Evolutionary conservation across 1,284 basidiomycete genomes (phyloP).

Genomic region (Pseudozyma tsukubaensis): DNA sequence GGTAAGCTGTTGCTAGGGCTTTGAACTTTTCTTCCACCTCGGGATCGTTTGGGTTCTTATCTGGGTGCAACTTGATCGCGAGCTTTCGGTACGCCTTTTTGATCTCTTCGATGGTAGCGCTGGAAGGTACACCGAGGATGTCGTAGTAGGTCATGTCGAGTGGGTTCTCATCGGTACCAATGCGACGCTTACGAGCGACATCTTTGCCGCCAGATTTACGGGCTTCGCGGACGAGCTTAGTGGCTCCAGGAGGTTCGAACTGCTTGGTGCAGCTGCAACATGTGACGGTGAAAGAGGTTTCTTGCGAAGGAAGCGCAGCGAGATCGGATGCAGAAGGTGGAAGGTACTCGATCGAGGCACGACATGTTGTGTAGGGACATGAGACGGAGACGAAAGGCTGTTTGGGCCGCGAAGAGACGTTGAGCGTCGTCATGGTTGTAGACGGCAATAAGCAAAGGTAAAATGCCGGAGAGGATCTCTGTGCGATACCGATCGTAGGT

Average conservation of each 20-base stretch:
- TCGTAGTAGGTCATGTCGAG: slow-evolving; percentile 71
- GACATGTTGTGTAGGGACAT: slow-evolving; percentile 64
- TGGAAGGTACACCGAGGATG: slow-evolving; percentile 79
- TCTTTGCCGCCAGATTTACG: slow-evolving; percentile 47
- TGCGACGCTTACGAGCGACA: slow-evolving; percentile 55
- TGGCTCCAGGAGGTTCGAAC: slow-evolving; percentile 65
- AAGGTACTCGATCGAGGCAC: slow-evolving; percentile 62
- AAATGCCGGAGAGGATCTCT: too few species aligned
- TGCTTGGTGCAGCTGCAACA: slow-evolving; percentile 62
- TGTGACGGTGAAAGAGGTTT: slow-evolving; percentile 64
- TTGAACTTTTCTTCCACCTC: slow-evolving; percentile 82
- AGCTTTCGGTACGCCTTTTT: slow-evolving; percentile 95
- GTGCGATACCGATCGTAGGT: too few species aligned
- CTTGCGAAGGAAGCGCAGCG: slow-evolving; percentile 39
- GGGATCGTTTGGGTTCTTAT: slow-evolving; percentile 91
- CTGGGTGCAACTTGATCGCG: slow-evolving; percentile 84
- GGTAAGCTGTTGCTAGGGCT: slow-evolving; percentile 73
- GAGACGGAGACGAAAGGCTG: slow-evolving; percentile 57
- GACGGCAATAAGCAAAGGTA: too few species aligned
- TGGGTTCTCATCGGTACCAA: slow-evolving; percentile 67
- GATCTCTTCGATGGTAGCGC: slow-evolving; percentile 84
- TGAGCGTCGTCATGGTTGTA: slow-evolving; percentile 33
- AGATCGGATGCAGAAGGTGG: slow-evolving; percentile 49
- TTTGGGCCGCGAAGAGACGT: slow-evolving; percentile 58
- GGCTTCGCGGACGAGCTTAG: slow-evolving; percentile 59